Base-by-base conservation (phyloP, 345 rosid genomes). In the Brassica napus region DNA sequence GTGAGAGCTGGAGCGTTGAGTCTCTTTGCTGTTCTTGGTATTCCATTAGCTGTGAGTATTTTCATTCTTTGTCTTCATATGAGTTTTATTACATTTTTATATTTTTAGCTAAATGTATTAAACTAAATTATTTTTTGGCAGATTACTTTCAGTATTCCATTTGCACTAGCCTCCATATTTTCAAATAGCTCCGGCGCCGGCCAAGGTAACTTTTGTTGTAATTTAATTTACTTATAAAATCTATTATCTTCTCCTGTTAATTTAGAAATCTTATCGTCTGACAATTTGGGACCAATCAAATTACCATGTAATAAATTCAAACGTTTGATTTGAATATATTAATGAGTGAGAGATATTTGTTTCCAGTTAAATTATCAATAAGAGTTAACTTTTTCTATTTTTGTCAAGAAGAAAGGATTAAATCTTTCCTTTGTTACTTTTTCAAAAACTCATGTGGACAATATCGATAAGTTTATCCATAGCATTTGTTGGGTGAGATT, bases 21-120 rank as follows among this genome's bases (percentile, higher is more conserved):
- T 52, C 57, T 52, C 57, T 52, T 52, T 52, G 57, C 57, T 52
- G 57, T 52, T n/a, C 57, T 52, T 52, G 57, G 57, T 52, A 52
- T 52, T 52, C 57, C 57, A 5, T 52, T 52, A 52, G 57, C 57
- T 52, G 57, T 52, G 5, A 52, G 57, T 52, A n/a, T 5, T 52
- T 52, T 52, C 21, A n/a, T 8, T 2, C n/a, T 49, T 52, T 52
- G 57, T 52, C 57, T 52, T 52, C 57, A n/a, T 52, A n/a, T 52
- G 57, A 52, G 57, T 52, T 52, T 47, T 52, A n/a, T n/a, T 52
- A n/a, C 57, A 52, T 52, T 52, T 52, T 52, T 52, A 52, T 52
- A 49, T 52, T 52, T 47, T 52, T 52, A n/a, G 57, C 8, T n/a
- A 52, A 5, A n/a, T 52, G n/a, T 52, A n/a, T 6, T 52, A 52